Evolutionary conservation across 345 rosid species (phyloP), one percentile per base, ranked within the genome.

Genomic region (Pelargonium nanum): DNA sequence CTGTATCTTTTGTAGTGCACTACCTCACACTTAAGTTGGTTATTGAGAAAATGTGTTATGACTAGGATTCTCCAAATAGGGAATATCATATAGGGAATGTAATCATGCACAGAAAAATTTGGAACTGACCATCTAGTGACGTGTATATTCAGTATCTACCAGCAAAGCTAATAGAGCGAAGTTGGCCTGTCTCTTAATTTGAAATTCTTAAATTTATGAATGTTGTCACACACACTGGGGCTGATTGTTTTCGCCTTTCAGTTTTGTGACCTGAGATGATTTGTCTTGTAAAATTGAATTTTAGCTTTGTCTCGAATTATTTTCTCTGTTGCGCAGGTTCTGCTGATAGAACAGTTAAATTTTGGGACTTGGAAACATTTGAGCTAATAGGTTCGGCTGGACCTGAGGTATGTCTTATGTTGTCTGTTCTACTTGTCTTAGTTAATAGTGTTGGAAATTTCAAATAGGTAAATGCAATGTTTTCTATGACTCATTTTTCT

Each of bases 351-450:
- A 94, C 99, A 26, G 93, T 94, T 24, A 94, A 90, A 74, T 94
- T 85, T 65, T 94, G 96, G 97, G 99, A 94, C 80, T 97, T 94
- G 51, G 97, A 90, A 76, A 87, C 97, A 56, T 94, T 94, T 73
- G 99, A 94, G 77, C 82, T 88, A 23, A 90, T 90, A 69, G 96
- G 91, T 73, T 84, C 99, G 60, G 85, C 90, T 65, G 97, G 96
- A 62, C 91, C 91, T 44, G 97, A 90, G 99, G 99, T 94, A 83
- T 69, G 32, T 59, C 65, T 76, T 52, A 5, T 62, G 25, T 54
- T 20, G 26, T 61, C 22, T 12, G 64, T 53, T 22, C 26, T 62
- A 30, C 26, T 22, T 34, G 23, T 19, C 24, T 54, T 25, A 22
- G 25, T 63, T 26, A 5, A 10, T 51, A 21, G 62, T 19, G 12